phyloP scores from a whole-genome alignment of 352 stramenopile species.

The Pythium aphanidermatum region DNA sequence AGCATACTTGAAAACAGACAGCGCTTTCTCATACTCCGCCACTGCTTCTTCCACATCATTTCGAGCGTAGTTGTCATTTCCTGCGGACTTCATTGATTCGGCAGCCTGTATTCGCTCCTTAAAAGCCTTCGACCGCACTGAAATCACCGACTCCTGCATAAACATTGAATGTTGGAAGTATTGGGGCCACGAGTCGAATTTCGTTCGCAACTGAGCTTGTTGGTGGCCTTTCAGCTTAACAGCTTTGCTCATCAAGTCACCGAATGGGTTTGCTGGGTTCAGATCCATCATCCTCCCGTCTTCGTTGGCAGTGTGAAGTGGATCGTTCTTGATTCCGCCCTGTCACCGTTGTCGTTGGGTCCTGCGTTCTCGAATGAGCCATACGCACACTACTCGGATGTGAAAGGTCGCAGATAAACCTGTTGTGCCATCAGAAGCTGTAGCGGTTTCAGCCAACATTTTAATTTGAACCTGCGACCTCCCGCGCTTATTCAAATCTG shows the following conservation, averaged over 20 bases:
- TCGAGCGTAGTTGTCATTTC: conserved; percentile 53
- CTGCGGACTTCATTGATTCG: conserved; percentile 57
- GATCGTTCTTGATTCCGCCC: not conserved
- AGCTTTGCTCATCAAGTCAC: conserved; percentile 78
- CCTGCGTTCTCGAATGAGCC: not conserved
- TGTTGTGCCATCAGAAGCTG: conserved; percentile 5
- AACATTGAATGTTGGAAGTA: conserved; percentile 88
- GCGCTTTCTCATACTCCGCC: conserved; percentile 77
- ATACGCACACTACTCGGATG: too few relatives aligned
- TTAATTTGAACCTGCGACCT: too few relatives aligned
- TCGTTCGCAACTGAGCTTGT: conserved; percentile 66
- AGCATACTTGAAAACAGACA: conserved; percentile 78
- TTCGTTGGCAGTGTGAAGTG: not conserved
- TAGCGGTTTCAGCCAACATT: conserved; percentile 11
- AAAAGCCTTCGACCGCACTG: conserved; percentile 37
- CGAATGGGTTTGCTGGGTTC: conserved; percentile 66
- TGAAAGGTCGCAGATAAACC: too few relatives aligned
- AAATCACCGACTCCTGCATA: conserved; percentile 71
- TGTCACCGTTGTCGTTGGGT: not conserved
- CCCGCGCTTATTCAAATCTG: conserved; percentile 15
- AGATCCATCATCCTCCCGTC: conserved; percentile 39
- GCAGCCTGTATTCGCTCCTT: conserved; percentile 46
- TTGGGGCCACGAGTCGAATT: conserved; percentile 73
- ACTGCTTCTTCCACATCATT: conserved; percentile 60
- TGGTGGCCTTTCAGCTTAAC: conserved; percentile 82